Evolutionary conservation across 1,284 basidiomycete species (phyloP).

Genomic region (Peniophora sp.): DNA sequence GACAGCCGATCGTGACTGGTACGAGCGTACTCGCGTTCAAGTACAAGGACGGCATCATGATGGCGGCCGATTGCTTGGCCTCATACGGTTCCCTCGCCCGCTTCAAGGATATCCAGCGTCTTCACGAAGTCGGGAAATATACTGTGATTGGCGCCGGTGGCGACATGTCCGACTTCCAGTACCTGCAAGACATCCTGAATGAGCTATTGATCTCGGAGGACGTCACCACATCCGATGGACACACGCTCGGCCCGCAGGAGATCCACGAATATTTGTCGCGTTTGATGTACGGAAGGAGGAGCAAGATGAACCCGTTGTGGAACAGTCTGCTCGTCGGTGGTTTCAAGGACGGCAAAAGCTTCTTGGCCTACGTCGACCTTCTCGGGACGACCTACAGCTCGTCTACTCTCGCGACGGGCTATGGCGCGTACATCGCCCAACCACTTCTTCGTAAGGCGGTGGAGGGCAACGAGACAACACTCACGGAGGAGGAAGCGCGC

Average conservation of each 20-base stretch:
- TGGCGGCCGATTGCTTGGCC: slow-evolving; percentile 97
- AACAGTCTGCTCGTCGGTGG: slow-evolving; percentile 95
- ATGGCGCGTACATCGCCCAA: slow-evolving; percentile 91
- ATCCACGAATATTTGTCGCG: slow-evolving; percentile 92
- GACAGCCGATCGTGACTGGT: slow-evolving; percentile 94
- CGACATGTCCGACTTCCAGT: slow-evolving; percentile 98
- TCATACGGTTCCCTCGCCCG: slow-evolving; percentile 97
- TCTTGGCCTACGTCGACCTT: slow-evolving; percentile 94
- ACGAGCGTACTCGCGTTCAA: slow-evolving; percentile 92
- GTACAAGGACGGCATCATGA: slow-evolving; percentile 96
- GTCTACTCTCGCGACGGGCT: slow-evolving; percentile 94
- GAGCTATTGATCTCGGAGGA: slow-evolving; percentile 67
- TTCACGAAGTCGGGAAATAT: slow-evolving; percentile 76
- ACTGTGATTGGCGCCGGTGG: slow-evolving; percentile 91
- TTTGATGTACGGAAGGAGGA: slow-evolving; percentile 86
- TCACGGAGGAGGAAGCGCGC: slow-evolving; percentile 78
- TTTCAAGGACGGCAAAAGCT: slow-evolving; percentile 78
- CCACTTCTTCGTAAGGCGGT: slow-evolving; percentile 88
- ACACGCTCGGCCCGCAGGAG: slow-evolving; percentile 81
- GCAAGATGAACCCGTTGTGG: slow-evolving; percentile 93
- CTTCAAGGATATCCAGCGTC: slow-evolving; percentile 91
- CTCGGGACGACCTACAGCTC: slow-evolving; percentile 93
- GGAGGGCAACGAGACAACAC: slow-evolving; percentile 70
- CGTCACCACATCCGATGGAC: slow-evolving; percentile 74
- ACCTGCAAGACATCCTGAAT: slow-evolving; percentile 76